Percentiles rank a stretch among this genome's conserved stretches.
These are phyloP conservation scores for Diaporthe sp. DNA, from an alignment of 2,329 filamentous ascomycete genomes.

Conservation along the genomic window DNA sequence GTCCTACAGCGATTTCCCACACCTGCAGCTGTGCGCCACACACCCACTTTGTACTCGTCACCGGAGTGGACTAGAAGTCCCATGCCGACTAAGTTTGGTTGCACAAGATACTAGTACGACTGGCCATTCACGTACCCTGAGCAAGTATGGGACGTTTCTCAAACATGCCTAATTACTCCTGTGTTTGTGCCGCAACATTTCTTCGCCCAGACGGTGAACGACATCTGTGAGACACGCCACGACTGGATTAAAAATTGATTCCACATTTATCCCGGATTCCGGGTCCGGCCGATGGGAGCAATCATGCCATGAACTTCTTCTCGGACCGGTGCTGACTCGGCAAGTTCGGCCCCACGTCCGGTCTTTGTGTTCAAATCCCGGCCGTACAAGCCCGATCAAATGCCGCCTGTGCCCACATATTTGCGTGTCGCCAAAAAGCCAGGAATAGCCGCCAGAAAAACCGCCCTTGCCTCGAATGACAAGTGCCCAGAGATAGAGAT, in stretches of 20 bases:
- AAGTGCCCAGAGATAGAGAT: background rate
- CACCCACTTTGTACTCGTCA: background rate
- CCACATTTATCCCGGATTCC: background rate
- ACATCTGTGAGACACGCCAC: background rate
- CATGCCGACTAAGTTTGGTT: background rate
- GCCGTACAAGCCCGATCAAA: conserved; percentile 1
- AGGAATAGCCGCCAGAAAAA: background rate
- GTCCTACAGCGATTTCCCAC: background rate
- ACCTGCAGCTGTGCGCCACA: background rate
- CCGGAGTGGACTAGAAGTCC: background rate
- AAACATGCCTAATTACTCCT: background rate
- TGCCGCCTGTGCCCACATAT: conserved; percentile 12
- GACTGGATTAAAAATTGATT: background rate
- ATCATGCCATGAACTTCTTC: background rate
- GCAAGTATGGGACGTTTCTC: background rate
- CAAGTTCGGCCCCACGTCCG: conserved; percentile 17
- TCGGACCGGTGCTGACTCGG: conserved; percentile 21
- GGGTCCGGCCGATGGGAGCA: background rate
- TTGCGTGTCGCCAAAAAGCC: background rate
- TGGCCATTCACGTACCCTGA: background rate
- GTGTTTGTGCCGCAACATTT: background rate
- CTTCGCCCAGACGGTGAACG: too few relatives aligned
- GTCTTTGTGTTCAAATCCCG: conserved; percentile 27
- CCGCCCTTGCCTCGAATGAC: background rate
- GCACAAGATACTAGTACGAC: background rate